Conservation (phyloP, 192 early-diverging fungal genomes). For the Oehlia diaphana region DNA sequence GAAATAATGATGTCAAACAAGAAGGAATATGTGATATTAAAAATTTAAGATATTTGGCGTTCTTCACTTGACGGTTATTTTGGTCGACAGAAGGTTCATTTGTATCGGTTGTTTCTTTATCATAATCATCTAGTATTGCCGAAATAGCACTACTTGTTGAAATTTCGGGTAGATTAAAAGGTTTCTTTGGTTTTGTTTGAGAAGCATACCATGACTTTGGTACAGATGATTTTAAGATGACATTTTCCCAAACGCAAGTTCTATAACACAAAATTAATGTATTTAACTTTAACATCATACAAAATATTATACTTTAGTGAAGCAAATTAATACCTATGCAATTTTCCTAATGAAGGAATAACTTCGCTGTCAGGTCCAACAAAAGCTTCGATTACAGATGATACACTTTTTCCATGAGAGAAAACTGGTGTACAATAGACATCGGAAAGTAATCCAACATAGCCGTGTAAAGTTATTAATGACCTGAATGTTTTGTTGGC, state of each 20-base stretch:
- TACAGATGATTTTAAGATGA: constrained; percentile 56
- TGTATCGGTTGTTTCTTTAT: constrained; percentile 36
- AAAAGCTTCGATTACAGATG: constrained; percentile 63
- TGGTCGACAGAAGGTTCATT: constrained; percentile 37
- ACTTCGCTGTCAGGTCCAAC: constrained; percentile 52
- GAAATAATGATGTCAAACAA: constrained; percentile 62
- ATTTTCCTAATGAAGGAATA: constrained; percentile 51
- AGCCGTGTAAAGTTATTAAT: constrained; percentile 61
- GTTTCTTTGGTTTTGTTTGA: constrained; percentile 42
- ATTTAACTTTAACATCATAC: neutral
- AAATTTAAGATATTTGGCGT: constrained; percentile 63
- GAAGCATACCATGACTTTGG: constrained; percentile 71
- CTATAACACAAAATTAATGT: constrained; percentile 32
- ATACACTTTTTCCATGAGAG: constrained; percentile 63
- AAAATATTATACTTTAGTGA: too few species aligned
- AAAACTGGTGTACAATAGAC: constrained; percentile 66
- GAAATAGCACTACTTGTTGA: neutral
- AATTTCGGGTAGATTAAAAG: constrained; percentile 8
- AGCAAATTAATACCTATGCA: constrained; percentile 56
- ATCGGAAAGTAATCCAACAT: constrained; percentile 66
- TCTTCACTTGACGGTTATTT: constrained; percentile 64
- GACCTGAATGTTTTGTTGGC: constrained; percentile 57
- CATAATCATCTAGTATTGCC: constrained; percentile 31
- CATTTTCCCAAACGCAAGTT: constrained; percentile 63
- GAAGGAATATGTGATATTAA: constrained; percentile 67